Evolutionary conservation across 768 basidiomycete species (phyloP).

Genomic region (Serendipita vermifera): DNA sequence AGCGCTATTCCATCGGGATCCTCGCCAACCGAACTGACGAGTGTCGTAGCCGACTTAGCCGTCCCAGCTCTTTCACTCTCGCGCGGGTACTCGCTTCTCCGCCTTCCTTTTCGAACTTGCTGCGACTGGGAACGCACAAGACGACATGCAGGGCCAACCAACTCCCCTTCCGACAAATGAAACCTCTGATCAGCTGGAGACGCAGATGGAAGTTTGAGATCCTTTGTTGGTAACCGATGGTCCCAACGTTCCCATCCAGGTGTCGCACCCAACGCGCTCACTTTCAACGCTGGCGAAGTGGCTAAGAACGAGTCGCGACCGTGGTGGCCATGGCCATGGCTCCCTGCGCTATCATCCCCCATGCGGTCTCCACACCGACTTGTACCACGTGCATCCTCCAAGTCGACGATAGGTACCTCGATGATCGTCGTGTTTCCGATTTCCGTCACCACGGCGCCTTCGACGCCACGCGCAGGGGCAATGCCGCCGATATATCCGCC

Average conservation of each 20-base stretch:
- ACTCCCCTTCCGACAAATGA: too few species aligned
- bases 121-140: too few species aligned
- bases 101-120: too few species aligned
- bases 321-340: not conserved
- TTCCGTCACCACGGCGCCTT: slow-evolving; percentile 2
- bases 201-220: too few species aligned
- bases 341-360: not conserved
- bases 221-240: not conserved
- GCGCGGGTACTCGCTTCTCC: too few species aligned
- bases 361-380: not conserved
- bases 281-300: not conserved
- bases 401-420: not conserved
- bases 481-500: slow-evolving; percentile 1
- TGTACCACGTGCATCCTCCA: too few species aligned
- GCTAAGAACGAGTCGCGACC: not conserved
- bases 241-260: slow-evolving; percentile 6
- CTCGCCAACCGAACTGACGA: too few species aligned
- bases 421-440: slow-evolving; percentile 8
- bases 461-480: not conserved
- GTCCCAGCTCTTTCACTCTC: too few species aligned
- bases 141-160: too few species aligned
- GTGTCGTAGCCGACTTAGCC: too few species aligned
- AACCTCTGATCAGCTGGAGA: too few species aligned
- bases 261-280: not conserved
- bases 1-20: too few species aligned